Evolutionary conservation across 2,329 filamentous ascomycete species (phyloP).

Genomic region (Sarocladiaceae sp.): DNA sequence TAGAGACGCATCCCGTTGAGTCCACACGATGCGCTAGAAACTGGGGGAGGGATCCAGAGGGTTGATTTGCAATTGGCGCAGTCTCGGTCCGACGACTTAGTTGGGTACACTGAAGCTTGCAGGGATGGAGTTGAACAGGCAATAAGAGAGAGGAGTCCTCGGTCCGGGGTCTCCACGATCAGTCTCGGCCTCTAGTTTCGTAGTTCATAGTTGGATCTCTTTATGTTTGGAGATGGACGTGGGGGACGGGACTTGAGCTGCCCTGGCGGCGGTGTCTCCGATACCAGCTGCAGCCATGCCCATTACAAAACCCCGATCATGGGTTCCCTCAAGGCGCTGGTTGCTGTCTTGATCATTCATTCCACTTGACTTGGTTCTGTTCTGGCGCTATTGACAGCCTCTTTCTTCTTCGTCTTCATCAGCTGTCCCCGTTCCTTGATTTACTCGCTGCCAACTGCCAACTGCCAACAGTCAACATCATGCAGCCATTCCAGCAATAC

Average conservation of each 20-base stretch:
- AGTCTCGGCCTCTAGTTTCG: too few species aligned
- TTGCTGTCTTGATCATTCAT: too few species aligned
- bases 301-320: not conserved
- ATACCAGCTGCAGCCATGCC: not conserved
- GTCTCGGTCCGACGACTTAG: not conserved
- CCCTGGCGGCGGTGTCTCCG: not conserved
- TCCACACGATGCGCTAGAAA: not conserved
- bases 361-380: not conserved
- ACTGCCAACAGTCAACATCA: too few species aligned
- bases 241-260: too few species aligned
- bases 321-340: too few species aligned
- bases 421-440: not conserved
- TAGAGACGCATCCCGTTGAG: not conserved
- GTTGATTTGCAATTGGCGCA: not conserved
- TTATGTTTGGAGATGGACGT: too few species aligned
- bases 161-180: not conserved
- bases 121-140: not conserved
- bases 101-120: not conserved
- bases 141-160: not conserved
- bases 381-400: not conserved
- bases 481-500: slow-evolving; percentile 11
- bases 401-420: not conserved
- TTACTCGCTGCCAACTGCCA: not conserved
- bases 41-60: not conserved
- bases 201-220: not conserved